Evolutionary conservation across 352 stramenopile species (phyloP), one percentile per base, ranked within the genome.

Genomic region (Phytophthora ramorum): DNA sequence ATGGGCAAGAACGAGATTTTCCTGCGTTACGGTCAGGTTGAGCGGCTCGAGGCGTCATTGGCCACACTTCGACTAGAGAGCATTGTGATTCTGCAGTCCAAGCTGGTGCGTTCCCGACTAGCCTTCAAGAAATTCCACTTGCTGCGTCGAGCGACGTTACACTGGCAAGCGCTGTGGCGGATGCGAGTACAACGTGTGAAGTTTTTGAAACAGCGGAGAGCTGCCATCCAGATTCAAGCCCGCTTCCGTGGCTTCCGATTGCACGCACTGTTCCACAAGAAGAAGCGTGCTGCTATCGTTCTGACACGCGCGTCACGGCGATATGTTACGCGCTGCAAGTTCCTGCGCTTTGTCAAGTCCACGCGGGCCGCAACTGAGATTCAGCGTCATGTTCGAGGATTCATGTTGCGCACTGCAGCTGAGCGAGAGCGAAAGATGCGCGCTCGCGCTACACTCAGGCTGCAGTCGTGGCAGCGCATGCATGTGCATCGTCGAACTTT

Each of bases 1-100:
- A 88, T 93, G 76, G 85, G 85, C 3, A 79, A 68, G 16, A 71
- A 89, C 35, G 85, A 95, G 61, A 71, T 95, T 0, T 95, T 93
- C 41, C 53, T 95, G 19, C 83, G 85, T 1, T 93, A 95, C 45
- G 87, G 85, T 0, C 85, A 95, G 51, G 45, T 95, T 0, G 87
- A 95, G 61, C 78, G 79, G 22, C 72, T 95, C 10, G 85, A 93
- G 28, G 78, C 75, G 4, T 79, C 74, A 5, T 64, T 87, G 10
- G 68, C 70, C 0, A 55, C 65, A 1, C 63, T 87, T 24, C 75
- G 84, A 26, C 57, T 67, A 7, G 72, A 81, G 12, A 87, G 83
- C 20, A 77, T 82, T 0, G 63, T 83, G n/a, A 46, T 78, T 17
- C 35, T 91, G 4, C 81, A 86, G 41, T 85, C 69, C 38, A 92